Percentiles rank a stretch among this genome's conserved stretches.
Evolutionary conservation across 257 asterid genomes (phyloP).

Genomic region (Nicotiana paniculata): DNA sequence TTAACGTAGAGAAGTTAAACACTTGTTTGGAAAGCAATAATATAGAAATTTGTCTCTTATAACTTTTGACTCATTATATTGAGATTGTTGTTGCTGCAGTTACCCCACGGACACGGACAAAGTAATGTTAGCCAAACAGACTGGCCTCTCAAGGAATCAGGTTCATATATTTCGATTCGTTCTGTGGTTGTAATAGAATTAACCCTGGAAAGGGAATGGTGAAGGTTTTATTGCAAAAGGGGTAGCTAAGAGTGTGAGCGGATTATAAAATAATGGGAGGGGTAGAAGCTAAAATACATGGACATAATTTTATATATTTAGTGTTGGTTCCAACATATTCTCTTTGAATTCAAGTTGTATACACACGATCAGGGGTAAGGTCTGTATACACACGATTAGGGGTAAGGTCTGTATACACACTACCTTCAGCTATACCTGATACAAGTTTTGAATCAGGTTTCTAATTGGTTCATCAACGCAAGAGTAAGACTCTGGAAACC

Average conservation of each 20-base stretch:
- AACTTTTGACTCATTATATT: background rate
- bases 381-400: background rate
- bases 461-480: slow-evolving; percentile 95
- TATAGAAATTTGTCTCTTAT: background rate
- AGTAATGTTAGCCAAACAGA: slow-evolving; percentile 83
- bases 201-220: background rate
- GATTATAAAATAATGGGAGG: too few species aligned
- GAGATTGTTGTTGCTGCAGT: slow-evolving; percentile 28
- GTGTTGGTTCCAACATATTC: too few species aligned
- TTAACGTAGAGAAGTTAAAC: background rate
- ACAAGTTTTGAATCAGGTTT: slow-evolving; percentile 42
- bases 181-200: background rate
- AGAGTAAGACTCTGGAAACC: slow-evolving; percentile 98
- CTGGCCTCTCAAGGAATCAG: slow-evolving; percentile 94
- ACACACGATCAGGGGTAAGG: background rate
- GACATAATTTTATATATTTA: too few species aligned
- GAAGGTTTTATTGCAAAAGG: too few species aligned
- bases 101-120: slow-evolving; percentile 93
- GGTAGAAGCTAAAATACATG: too few species aligned
- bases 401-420: too few species aligned
- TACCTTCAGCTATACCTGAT: background rate
- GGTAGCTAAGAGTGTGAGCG: too few species aligned
- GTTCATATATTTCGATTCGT: slow-evolving; percentile 18
- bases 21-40: background rate
- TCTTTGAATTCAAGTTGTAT: too few species aligned